Evolutionary conservation across 2,329 filamentous ascomycete species (phyloP).

Genomic region (Verticillium nubilum): DNA sequence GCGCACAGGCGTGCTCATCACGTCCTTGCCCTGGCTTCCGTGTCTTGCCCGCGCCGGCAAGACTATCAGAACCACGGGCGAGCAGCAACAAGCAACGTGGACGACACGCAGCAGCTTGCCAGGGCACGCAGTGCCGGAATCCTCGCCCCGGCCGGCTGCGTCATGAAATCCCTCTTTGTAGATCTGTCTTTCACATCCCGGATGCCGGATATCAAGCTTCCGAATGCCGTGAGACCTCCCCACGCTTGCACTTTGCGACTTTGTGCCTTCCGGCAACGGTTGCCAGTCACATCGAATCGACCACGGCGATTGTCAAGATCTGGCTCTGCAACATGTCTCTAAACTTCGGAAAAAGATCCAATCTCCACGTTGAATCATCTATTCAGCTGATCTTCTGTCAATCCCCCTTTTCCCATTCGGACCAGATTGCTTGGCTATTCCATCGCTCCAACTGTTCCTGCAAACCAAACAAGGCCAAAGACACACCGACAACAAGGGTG

Average conservation of each 20-base stretch:
- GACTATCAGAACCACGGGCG: neutral
- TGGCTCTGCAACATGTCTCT: neutral
- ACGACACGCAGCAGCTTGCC: neutral
- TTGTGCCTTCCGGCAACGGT: neutral
- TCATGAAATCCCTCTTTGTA: neutral
- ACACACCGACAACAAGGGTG: neutral
- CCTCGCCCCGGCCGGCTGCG: no score
- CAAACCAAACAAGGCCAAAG: no score
- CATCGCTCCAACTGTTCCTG: neutral
- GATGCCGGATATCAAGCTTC: neutral
- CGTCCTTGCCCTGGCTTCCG: slow-evolving; percentile 1
- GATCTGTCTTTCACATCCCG: neutral
- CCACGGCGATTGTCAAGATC: neutral
- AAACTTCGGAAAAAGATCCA: neutral
- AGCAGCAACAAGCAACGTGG: neutral
- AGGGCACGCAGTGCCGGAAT: no score
- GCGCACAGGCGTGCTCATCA: neutral
- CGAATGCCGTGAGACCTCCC: neutral
- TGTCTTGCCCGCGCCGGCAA: neutral
- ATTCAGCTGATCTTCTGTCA: neutral
- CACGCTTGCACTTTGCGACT: neutral
- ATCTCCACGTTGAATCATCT: neutral
- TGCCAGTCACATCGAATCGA: neutral
- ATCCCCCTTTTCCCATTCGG: neutral
- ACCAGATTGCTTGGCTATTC: neutral